Conservation (phyloP, 2,329 filamentous ascomycete genomes). For the Corynespora cassiicola region DNA sequence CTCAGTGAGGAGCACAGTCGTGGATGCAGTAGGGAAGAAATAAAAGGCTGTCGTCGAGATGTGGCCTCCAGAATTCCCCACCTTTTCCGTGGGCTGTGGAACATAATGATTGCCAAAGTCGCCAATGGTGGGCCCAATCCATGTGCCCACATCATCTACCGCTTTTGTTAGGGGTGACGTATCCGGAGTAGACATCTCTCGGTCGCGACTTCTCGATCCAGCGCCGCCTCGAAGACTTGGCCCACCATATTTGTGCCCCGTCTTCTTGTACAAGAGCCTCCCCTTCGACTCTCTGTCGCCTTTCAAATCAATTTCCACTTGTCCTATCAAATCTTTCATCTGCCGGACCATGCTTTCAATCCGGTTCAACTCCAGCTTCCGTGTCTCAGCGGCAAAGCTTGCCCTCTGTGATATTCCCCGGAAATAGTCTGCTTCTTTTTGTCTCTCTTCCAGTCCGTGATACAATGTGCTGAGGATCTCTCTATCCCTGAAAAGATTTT, state of each 20-base stretch:
- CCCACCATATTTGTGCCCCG: too few species aligned
- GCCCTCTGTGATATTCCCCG: too few species aligned
- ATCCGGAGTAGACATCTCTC: slow-evolving; percentile 4
- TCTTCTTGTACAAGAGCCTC: too few species aligned
- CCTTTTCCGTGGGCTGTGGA: background rate
- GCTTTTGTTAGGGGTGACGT: background rate
- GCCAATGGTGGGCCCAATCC: background rate
- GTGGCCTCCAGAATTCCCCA: background rate
- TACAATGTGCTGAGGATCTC: too few species aligned
- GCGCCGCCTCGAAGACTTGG: slow-evolving; percentile 4
- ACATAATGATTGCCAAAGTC: background rate
- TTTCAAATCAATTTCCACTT: too few species aligned
- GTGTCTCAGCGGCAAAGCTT: slow-evolving; percentile 7
- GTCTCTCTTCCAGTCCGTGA: too few species aligned
- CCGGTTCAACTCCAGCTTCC: slow-evolving; percentile 9
- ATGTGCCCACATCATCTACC: slow-evolving; percentile 2
- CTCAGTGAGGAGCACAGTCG: slow-evolving; percentile 10
- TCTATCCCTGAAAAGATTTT: too few species aligned
- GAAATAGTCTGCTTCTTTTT: too few species aligned
- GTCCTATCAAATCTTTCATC: too few species aligned
- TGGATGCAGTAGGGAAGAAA: slow-evolving; percentile 18
- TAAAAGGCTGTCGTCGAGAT: slow-evolving; percentile 9
- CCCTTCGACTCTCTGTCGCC: too few species aligned
- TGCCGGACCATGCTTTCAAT: slow-evolving; percentile 12
- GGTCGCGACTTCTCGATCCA: slow-evolving; percentile 5